Conservation (phyloP, 2,329 filamentous ascomycete genomes). For the Arthroderma sp. region DNA sequence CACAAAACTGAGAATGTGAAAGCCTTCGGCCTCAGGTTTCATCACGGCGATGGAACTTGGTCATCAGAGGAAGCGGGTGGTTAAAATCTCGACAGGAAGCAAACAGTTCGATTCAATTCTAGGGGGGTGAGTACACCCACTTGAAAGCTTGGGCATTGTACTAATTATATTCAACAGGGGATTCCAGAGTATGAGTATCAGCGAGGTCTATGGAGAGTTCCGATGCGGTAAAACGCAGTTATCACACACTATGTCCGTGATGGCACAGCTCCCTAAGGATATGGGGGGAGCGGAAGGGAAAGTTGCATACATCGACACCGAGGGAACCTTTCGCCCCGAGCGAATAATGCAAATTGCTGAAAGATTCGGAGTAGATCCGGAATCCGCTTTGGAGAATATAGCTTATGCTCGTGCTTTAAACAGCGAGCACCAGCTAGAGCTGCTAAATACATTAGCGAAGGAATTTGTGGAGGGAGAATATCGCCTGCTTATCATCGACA, state of each 20-base stretch:
- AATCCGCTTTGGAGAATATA: constrained; percentile 53
- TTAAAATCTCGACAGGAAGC: constrained; percentile 56
- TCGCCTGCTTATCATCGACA: constrained; percentile 54
- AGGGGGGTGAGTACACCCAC: constrained; percentile 37
- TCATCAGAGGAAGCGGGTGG: constrained; percentile 49
- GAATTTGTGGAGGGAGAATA: constrained; percentile 52
- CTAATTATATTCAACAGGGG: constrained; percentile 31
- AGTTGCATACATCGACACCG: constrained; percentile 55
- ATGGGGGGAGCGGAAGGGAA: constrained; percentile 56
- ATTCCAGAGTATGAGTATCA: constrained; percentile 59
- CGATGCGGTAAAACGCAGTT: constrained; percentile 57
- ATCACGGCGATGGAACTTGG: constrained; percentile 53
- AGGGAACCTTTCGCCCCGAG: constrained; percentile 55
- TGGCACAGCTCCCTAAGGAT: constrained; percentile 43
- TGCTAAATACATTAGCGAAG: constrained; percentile 47
- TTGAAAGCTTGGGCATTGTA: background rate
- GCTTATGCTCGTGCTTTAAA: constrained; percentile 52
- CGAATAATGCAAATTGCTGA: constrained; percentile 55
- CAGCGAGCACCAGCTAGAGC: constrained; percentile 52
- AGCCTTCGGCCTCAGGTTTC: constrained; percentile 49
- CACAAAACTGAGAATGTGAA: background rate
- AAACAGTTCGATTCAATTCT: constrained; percentile 54
- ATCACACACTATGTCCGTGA: constrained; percentile 55
- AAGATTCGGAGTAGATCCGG: constrained; percentile 48
- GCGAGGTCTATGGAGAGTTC: constrained; percentile 36